A percentile compares a stretch with the other conserved stretches of the same genome.
These are phyloP conservation scores for Amanita molliuscula DNA, from an alignment of 768 basidiomycete species.

Conservation along the genomic window DNA sequence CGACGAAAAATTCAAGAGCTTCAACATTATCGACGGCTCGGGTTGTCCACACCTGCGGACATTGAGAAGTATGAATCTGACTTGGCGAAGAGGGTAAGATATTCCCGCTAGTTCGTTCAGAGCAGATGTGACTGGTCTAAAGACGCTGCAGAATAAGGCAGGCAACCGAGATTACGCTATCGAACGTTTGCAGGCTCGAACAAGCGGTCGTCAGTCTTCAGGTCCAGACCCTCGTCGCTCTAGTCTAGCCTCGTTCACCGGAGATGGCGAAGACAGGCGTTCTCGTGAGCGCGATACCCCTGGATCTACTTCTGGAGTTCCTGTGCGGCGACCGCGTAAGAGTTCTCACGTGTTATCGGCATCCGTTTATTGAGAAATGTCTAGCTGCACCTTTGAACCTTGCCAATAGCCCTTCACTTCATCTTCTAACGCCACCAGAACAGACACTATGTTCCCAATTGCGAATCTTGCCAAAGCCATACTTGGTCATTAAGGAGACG, in stretches of 20 bases:
- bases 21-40: constrained; percentile 82
- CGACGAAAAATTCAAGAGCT: constrained; percentile 86
- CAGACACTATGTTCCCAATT: constrained; percentile 81
- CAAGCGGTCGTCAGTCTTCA: constrained; percentile 40
- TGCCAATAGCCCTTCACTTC: constrained; percentile 80
- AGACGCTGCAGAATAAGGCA: constrained; percentile 53
- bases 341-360: background rate
- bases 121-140: constrained; percentile 7
- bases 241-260: constrained; percentile 25
- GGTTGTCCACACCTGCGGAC: constrained; percentile 76
- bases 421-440: constrained; percentile 83
- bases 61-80: constrained; percentile 85
- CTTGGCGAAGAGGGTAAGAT: constrained; percentile 58
- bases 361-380: constrained; percentile 2
- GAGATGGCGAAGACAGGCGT: constrained; percentile 40
- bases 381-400: constrained; percentile 69
- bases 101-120: constrained; percentile 1
- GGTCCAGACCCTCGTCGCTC: constrained; percentile 44
- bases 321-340: constrained; percentile 37
- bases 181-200: constrained; percentile 43
- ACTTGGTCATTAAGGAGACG: constrained; percentile 92
- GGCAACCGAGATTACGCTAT: constrained; percentile 43
- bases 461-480: constrained; percentile 90
- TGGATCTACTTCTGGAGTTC: constrained; percentile 23
- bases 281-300: constrained; percentile 50